A percentile compares a stretch with the other conserved stretches of the same genome.
phyloP scores from a whole-genome alignment of 495 filamentous ascomycete genomes.

The Penicillium psychrofluorescens region DNA sequence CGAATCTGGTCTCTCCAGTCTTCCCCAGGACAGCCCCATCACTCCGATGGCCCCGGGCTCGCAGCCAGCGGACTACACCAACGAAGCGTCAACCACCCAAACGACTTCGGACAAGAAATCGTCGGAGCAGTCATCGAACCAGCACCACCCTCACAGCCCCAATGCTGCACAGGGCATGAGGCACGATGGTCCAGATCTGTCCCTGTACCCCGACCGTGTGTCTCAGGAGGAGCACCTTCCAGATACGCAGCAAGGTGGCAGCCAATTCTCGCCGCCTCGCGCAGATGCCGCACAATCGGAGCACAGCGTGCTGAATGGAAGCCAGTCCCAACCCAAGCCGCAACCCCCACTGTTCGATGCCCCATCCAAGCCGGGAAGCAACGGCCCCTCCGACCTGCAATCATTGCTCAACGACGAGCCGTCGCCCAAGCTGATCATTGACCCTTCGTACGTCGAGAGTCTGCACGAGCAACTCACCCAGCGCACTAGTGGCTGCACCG shows the following conservation, averaged over 20 bases:
- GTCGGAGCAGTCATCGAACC: constrained; percentile 35
- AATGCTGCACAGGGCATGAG: constrained; percentile 12
- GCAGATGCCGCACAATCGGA: constrained; percentile 21
- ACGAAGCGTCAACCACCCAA: constrained; percentile 75
- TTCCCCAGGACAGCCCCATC: constrained; percentile 65
- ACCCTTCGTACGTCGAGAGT: constrained; percentile 43
- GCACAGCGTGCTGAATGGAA: constrained; percentile 23
- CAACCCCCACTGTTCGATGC: constrained; percentile 43
- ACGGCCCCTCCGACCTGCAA: constrained; percentile 28
- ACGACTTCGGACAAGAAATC: constrained; percentile 77
- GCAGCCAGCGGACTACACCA: constrained; percentile 66
- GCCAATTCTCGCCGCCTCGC: constrained; percentile 26
- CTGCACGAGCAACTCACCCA: constrained; percentile 54
- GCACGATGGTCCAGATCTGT: constrained; percentile 24
- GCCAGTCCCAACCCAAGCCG: constrained; percentile 32
- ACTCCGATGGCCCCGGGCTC: constrained; percentile 71
- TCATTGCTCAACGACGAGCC: constrained; percentile 39
- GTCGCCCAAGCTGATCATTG: constrained; percentile 43
- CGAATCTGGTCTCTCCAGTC: constrained; percentile 38
- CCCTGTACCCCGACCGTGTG: constrained; percentile 31
- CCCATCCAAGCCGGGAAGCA: constrained; percentile 17
- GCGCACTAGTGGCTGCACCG: constrained; percentile 67
- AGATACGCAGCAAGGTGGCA: constrained; percentile 37
- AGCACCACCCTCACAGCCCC: constrained; percentile 52
- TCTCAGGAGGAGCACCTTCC: constrained; percentile 40